Percentiles rank a stretch among this genome's conserved stretches.
Conservation (phyloP, 805 yeast genomes). For the Pichia paraexigua region DNA sequence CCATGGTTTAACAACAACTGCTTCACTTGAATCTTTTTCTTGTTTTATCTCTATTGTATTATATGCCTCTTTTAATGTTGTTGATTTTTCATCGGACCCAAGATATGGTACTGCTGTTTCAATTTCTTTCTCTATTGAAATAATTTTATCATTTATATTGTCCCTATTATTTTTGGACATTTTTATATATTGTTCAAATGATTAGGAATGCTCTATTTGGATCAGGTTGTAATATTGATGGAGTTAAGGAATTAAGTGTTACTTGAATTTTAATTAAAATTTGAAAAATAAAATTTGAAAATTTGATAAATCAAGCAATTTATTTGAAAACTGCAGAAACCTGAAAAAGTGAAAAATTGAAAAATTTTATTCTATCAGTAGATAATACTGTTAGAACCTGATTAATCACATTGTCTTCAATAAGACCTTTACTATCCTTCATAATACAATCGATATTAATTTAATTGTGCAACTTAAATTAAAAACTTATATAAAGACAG, state of each 20-base stretch:
- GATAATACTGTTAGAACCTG: neutral
- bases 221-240: neutral
- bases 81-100: constrained; percentile 66
- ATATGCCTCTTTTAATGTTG: constrained; percentile 35
- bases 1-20: constrained; percentile 40
- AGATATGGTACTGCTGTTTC: constrained; percentile 51
- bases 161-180: neutral
- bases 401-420: neutral
- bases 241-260: neutral
- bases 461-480: neutral
- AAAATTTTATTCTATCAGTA: neutral
- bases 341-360: neutral
- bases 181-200: neutral
- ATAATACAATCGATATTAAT: neutral
- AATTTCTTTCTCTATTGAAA: constrained; percentile 1
- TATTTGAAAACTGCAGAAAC: neutral
- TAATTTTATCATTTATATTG: neutral
- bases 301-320: neutral
- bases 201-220: neutral
- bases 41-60: constrained; percentile 19
- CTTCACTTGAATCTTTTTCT: constrained; percentile 12
- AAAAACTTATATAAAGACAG: constrained; percentile 2
- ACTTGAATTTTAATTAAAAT: too few species aligned
- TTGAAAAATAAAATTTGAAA: neutral
- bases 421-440: too few species aligned